Conservation (phyloP, 2,329 filamentous ascomycete genomes). For the Diaporthe caulivora region DNA sequence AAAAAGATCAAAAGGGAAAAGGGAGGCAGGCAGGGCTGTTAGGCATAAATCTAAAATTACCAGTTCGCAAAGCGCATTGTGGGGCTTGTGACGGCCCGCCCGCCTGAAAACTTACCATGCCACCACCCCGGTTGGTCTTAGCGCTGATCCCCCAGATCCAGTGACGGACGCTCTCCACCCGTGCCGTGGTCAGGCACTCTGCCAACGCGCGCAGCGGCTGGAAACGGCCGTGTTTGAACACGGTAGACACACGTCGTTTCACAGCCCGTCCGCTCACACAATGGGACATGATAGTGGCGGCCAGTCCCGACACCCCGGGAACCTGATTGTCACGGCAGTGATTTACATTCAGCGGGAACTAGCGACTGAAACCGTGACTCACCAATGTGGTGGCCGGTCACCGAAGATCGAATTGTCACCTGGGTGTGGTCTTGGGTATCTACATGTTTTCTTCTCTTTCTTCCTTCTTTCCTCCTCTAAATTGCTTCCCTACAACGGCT, state of each 20-base stretch:
- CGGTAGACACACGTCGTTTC: background rate
- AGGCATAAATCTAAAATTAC: slow-evolving; percentile 30
- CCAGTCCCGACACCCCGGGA: background rate
- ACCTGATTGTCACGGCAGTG: background rate
- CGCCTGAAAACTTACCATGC: slow-evolving; percentile 23
- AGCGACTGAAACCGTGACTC: slow-evolving; percentile 7
- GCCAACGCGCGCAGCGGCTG: slow-evolving; percentile 9
- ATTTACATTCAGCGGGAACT: background rate
- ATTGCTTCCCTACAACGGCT: slow-evolving; percentile 29
- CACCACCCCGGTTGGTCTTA: slow-evolving; percentile 7
- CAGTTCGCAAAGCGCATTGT: slow-evolving; percentile 15
- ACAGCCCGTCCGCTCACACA: background rate
- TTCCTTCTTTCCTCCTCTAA: background rate
- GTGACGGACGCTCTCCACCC: slow-evolving; percentile 14
- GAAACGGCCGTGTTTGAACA: slow-evolving; percentile 5
- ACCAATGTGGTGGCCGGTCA: background rate
- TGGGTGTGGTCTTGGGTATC: slow-evolving; percentile 27
- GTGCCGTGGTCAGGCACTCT: slow-evolving; percentile 8
- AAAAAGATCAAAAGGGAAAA: slow-evolving; percentile 22
- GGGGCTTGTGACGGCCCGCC: slow-evolving; percentile 26
- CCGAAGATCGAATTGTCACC: slow-evolving; percentile 7
- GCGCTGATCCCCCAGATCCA: slow-evolving; percentile 31
- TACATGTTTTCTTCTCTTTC: background rate
- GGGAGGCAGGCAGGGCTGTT: slow-evolving; percentile 24
- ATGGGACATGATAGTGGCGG: background rate